Base-by-base conservation (phyloP, 192 early-diverging fungal species). In the Backusella morwellensis region DNA sequence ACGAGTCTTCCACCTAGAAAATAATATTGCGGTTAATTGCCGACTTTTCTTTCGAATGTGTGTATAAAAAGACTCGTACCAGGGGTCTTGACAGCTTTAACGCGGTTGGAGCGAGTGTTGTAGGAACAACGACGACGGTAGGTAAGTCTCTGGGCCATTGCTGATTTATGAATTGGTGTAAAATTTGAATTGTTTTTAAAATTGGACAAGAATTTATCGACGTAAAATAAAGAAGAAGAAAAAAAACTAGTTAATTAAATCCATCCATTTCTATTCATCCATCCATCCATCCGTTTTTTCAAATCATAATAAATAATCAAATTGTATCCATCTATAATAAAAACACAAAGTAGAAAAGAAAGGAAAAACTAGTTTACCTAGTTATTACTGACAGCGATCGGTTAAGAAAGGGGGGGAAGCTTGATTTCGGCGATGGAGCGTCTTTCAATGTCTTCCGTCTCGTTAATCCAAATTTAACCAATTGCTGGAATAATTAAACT, bases 81-180 rank as follows among this genome's bases (percentile, higher is more conserved):
- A 80, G 95, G 95, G 81, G 95, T 96, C 91, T 96, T 96, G 82
- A 95, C 90, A 82, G 94, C 86, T 80, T 89, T 84, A 85, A 87
- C 90, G 86, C 93, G 90, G 91, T 96, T 96, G 75, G 93, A 94
- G 85, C 91, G 93, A 84, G 94, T 95, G 91, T 96, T 94, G 91
- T 96, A 94, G 73, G 92, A 91, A 78, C 94, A 86, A 84, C 93
- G 89, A 82, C 94, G 88, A 83, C 94, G 87, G 91, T 94, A 95
- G 76, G 93, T 94, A 78, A 93, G 88, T 86, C 94, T 89, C 84
- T 93, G 91, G 82, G 82, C 91, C 92, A 94, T 94, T 85, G 40
- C 38, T 75, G 66, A n/a, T 56, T 4, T 52, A 52, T 54, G 50
- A 21, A 32, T 32, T 3, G 54, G 21, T 23, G n/a, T 26, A 4